Base-by-base conservation (phyloP, 371 early-diverging fungal species). In the Rhizopus arrhizus region DNA sequence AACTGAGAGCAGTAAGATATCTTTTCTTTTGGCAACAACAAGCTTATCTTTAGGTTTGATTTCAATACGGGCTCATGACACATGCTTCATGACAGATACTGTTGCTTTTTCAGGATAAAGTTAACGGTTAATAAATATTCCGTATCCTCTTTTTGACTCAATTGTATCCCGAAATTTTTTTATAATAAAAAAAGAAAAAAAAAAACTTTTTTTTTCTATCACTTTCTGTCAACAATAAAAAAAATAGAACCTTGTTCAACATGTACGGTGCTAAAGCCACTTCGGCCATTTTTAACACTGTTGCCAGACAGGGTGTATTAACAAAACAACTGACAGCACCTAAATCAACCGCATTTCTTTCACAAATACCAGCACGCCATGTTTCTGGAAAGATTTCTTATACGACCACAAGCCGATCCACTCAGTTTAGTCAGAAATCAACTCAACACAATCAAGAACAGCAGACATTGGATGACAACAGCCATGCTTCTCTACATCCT, bases 261-360 rank as follows among this genome's bases (percentile, higher is more conserved):
- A 80, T 77, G 77, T 77, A 77, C 50, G 74, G 76, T 63, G 77
- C 62, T n/a, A 80, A 80, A 66, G 75, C 75, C 65, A 73, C 75
- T 43, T 70, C 72, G 32, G 62, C 72, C 10, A 56, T 80, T 33
- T 42, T 80, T 12, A 67, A 77, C 53, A 66, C 73, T 9, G 77
- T 80, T 46, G 59, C 75, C 41, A 69, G 77, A 41, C 80, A 80
- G 59, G 70, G 80, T 60, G 69, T 72, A 2, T 52, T 80, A 8
- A 62, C 77, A 9, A 80, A 80, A 36, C 80, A 80, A 60, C 47
- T 77, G 0, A 65, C 73, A 11, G 66, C 73, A 22, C 65, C 71
- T 12, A 77, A 75, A 63, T 64, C 77, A 10, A 67, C 76, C 4
- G 73, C 76, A 10, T 73, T 75, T 34, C 63, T 77, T 38, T 56